Evolutionary conservation across 306 rosid species (phyloP).

Genomic region (Chamaecrista fasciculata): DNA sequence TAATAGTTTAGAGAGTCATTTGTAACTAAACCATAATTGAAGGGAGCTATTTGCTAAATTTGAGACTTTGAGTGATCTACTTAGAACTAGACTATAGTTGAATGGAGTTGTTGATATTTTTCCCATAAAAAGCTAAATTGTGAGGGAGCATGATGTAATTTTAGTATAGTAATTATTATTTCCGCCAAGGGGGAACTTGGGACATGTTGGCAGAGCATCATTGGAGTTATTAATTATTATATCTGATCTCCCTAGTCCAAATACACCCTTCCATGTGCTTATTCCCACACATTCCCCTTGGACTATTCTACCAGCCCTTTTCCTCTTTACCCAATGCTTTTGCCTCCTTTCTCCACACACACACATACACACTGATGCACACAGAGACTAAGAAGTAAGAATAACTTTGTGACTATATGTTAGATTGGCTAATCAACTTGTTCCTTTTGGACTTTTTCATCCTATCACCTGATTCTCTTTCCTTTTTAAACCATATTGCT

Average conservation of each 20-base stretch:
- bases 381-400: slow-evolving; percentile 10
- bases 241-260: slow-evolving; percentile 64
- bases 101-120: too few relatives aligned
- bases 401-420: slow-evolving; percentile 25
- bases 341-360: slow-evolving; percentile 47
- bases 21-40: too few relatives aligned
- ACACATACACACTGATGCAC: slow-evolving; percentile 30
- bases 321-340: slow-evolving; percentile 47
- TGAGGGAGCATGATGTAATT: too few relatives aligned
- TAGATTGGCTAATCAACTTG: slow-evolving; percentile 66
- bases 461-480: slow-evolving; percentile 66
- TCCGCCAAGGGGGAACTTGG: not conserved
- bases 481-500: slow-evolving; percentile 41
- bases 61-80: too few relatives aligned
- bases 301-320: slow-evolving; percentile 45
- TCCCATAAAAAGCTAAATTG: too few relatives aligned
- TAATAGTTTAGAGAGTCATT: too few relatives aligned
- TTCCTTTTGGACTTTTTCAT: slow-evolving; percentile 66
- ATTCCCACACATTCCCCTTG: slow-evolving; percentile 75
- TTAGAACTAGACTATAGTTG: too few relatives aligned
- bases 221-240: slow-evolving; percentile 46
- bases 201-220: slow-evolving; percentile 58
- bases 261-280: slow-evolving; percentile 73
- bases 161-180: too few relatives aligned
- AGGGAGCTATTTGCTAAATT: too few relatives aligned